Conservation (phyloP, 768 basidiomycete genomes). For the Calocera cornea region DNA sequence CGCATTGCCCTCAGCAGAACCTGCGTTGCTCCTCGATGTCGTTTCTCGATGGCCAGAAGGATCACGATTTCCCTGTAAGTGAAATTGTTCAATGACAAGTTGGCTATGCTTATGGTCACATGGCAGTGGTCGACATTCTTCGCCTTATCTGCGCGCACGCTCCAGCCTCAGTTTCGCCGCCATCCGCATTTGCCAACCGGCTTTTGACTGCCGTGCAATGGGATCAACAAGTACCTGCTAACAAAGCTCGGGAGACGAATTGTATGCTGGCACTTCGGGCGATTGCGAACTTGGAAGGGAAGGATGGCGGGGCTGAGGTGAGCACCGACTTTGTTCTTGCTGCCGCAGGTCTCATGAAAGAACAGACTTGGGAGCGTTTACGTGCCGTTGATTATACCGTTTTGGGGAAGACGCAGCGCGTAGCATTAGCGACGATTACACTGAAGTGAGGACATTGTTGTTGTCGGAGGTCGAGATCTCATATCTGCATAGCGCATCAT, state of each 20-base stretch:
- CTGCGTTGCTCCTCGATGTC: constrained; percentile 49
- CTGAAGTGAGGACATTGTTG: constrained; percentile 60
- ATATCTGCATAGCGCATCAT: background rate
- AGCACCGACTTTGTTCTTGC: constrained; percentile 26
- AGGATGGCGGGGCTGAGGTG: constrained; percentile 33
- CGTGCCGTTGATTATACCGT: constrained; percentile 37
- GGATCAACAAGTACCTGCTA: constrained; percentile 37
- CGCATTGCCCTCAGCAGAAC: constrained; percentile 33
- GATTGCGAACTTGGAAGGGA: constrained; percentile 62
- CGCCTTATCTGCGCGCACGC: constrained; percentile 59
- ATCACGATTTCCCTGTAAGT: constrained; percentile 57
- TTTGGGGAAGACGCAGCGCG: constrained; percentile 55
- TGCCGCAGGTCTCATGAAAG: constrained; percentile 10
- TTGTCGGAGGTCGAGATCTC: background rate
- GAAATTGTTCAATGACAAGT: background rate
- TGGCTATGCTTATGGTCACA: background rate
- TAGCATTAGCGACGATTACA: constrained; percentile 65
- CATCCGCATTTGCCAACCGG: constrained; percentile 40
- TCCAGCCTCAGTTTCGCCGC: constrained; percentile 36
- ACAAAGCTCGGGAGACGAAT: constrained; percentile 74
- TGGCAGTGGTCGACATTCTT: constrained; percentile 68
- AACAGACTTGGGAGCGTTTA: constrained; percentile 46
- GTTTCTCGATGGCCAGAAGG: constrained; percentile 62
- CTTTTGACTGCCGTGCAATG: constrained; percentile 61
- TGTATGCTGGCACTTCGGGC: constrained; percentile 64